Base-by-base conservation (phyloP, 2,329 filamentous ascomycete genomes). In the Tolypocladium tundrense region DNA sequence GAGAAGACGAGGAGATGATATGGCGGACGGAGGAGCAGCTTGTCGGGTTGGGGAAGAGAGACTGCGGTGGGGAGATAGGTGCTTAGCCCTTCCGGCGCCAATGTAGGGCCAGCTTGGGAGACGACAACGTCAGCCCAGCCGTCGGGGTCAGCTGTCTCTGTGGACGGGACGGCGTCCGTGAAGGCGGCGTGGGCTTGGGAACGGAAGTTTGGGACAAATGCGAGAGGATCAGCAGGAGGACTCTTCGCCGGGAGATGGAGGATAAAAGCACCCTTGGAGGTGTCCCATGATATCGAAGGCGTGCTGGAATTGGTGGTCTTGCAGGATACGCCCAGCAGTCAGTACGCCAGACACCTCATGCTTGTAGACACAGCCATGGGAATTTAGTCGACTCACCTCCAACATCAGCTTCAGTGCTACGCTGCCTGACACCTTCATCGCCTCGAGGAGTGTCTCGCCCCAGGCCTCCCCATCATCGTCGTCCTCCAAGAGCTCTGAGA, bases 21-120 rank as follows among this genome's bases (percentile, higher is more conserved):
- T 0, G 79, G 79, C 1, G 79, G 75, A 39, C 68, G 72, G 10
- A 72, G 67, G 16, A 79, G 69, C 11, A 82, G 68, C n/a, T 78
- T 72, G 53, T 79, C 76, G 0, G 79, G 79, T 2, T 76, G 70
- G 4, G 75, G 72, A 13, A 82, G 64, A 0, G 69, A 69, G 4
- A 67, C 70, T 2, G 73, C 64, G 33, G 72, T 70, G 1, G 79
- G 77, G 3, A 82, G 65, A 54, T 71, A 69, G 10, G 16, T 19
- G 21, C 39, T 42, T 42, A n/a, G 16, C 9, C 37, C 52, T 40
- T 24, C 52, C n/a, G 35, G 53, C 53, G 31, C 48, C 48, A 51
- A 21, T 5, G 48, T 2, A 6, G 27, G 5, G n/a, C 35, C 7
- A n/a, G 48, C 10, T 21, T 31, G 13, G 19, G 27, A 11, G 19